Evolutionary conservation across 495 filamentous ascomycete genomes (phyloP).

Genomic region (Aspergillus haitiensis): DNA sequence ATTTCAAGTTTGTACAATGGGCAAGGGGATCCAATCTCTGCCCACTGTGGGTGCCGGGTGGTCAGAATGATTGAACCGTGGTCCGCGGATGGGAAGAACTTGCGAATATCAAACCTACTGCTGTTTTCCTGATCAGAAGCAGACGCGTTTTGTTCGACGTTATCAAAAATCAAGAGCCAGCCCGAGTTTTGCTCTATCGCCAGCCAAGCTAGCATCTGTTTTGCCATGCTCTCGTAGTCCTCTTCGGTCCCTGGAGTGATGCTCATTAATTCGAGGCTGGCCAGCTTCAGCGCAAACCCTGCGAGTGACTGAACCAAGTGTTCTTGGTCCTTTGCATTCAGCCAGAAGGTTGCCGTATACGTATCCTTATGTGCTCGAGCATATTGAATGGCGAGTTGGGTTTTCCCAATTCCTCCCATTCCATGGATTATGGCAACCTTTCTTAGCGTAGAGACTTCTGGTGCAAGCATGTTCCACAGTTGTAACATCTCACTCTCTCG

Average conservation of each 20-base stretch:
- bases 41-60: conserved; percentile 31
- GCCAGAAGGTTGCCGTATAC: conserved; percentile 37
- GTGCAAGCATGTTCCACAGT: conserved; percentile 26
- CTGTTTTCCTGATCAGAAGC: conserved; percentile 26
- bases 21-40: conserved; percentile 22
- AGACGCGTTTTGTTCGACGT: conserved; percentile 36
- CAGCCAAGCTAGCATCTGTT: conserved; percentile 7
- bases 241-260: conserved; percentile 4
- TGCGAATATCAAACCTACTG: conserved; percentile 5
- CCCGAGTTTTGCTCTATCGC: conserved; percentile 25
- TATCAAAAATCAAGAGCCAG: conserved; percentile 46
- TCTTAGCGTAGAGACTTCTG: conserved; percentile 22
- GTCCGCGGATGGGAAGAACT: conserved; percentile 35
- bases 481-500: conserved; percentile 27
- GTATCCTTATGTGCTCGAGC: conserved; percentile 30
- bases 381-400: conserved; percentile 43
- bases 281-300: conserved; percentile 16
- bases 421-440: conserved; percentile 35
- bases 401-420: conserved; percentile 46
- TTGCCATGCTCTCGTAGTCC: neutral
- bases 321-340: conserved; percentile 28
- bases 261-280: no score
- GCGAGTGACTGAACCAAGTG: conserved; percentile 26
- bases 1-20: conserved; percentile 26
- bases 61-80: conserved; percentile 46